Evolutionary conservation across 306 rosid species (phyloP).

Genomic region (Begonia masoniana): DNA sequence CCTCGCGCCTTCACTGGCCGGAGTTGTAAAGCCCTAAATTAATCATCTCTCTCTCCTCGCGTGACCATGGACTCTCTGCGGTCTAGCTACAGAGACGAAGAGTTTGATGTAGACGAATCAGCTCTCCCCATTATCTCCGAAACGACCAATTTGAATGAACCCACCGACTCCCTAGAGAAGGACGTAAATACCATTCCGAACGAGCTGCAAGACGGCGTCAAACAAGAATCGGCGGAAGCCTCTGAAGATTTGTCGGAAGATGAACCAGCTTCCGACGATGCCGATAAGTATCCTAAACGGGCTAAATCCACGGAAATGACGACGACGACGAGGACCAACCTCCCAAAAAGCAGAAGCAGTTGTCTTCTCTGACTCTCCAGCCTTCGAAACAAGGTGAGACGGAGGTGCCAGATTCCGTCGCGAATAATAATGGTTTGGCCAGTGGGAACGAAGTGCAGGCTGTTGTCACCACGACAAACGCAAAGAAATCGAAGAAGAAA

Average conservation of each 20-base stretch:
- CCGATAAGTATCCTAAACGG: slow-evolving; percentile 25
- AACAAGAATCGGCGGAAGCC: slow-evolving; percentile 37
- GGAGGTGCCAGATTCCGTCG: slow-evolving; percentile 13
- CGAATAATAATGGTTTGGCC: slow-evolving; percentile 10
- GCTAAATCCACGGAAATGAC: slow-evolving; percentile 36
- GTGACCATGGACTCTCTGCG: slow-evolving; percentile 53
- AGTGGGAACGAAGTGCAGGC: slow-evolving; percentile 2
- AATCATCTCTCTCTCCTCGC: neutral
- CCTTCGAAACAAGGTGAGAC: slow-evolving; percentile 22
- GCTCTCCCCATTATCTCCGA: slow-evolving; percentile 7
- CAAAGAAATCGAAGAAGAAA: slow-evolving; percentile 88
- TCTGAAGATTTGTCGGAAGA: slow-evolving; percentile 60
- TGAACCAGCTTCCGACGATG: slow-evolving; percentile 37
- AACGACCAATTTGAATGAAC: slow-evolving; percentile 6
- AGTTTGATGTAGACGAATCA: slow-evolving; percentile 51
- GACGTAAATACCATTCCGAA: slow-evolving; percentile 24
- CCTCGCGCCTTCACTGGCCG: too few relatives aligned
- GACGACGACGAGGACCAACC: slow-evolving; percentile 69
- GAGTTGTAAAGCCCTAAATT: neutral
- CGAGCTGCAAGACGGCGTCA: slow-evolving; percentile 30
- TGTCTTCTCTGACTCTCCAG: slow-evolving; percentile 44
- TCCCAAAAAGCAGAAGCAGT: slow-evolving; percentile 74
- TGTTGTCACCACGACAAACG: slow-evolving; percentile 20
- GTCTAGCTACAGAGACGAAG: slow-evolving; percentile 69
- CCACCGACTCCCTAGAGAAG: slow-evolving; percentile 13